Conservation (phyloP, 2,329 filamentous ascomycete species). For the Ophioceras dolichostomum region DNA sequence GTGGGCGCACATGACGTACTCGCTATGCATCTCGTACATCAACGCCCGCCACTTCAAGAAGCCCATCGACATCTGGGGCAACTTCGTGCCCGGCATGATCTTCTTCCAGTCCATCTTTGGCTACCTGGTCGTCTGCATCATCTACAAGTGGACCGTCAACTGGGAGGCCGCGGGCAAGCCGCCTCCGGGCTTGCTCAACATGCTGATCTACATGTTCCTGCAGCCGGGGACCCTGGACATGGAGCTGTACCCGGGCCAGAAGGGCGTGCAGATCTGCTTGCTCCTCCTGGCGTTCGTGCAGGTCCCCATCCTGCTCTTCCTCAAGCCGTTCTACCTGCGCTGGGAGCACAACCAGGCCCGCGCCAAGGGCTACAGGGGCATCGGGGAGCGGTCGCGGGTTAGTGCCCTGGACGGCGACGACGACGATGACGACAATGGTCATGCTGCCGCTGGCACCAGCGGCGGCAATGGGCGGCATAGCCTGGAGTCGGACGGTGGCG, state of each 20-base stretch:
- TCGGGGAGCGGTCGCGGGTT: constrained; percentile 79
- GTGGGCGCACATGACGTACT: constrained; percentile 99
- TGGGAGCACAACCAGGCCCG: constrained; percentile 87
- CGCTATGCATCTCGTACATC: constrained; percentile 80
- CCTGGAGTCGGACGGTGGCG: constrained; percentile 50
- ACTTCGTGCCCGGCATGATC: constrained; percentile 96
- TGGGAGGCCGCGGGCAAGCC: constrained; percentile 56
- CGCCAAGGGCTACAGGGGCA: constrained; percentile 80
- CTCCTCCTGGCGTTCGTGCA: constrained; percentile 73
- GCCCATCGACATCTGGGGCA: constrained; percentile 91
- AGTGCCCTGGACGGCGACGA: constrained; percentile 87
- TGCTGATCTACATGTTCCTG: constrained; percentile 99
- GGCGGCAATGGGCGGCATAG: constrained; percentile 35
- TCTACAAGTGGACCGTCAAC: constrained; percentile 95
- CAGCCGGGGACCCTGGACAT: constrained; percentile 65
- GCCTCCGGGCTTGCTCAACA: constrained; percentile 87
- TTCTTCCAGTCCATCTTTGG: constrained; percentile 99
- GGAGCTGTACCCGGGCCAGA: constrained; percentile 68
- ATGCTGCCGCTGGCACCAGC: constrained; percentile 43
- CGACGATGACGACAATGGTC: constrained; percentile 45
- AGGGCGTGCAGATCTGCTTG: constrained; percentile 60
- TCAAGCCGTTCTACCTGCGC: constrained; percentile 92
- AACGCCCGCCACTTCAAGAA: constrained; percentile 93
- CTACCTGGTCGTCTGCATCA: constrained; percentile 83
- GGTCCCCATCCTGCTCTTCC: constrained; percentile 81